These are phyloP conservation scores for Hebeloma cylindrosporum DNA, from an alignment of 768 basidiomycete genomes.

Conservation along the genomic window DNA sequence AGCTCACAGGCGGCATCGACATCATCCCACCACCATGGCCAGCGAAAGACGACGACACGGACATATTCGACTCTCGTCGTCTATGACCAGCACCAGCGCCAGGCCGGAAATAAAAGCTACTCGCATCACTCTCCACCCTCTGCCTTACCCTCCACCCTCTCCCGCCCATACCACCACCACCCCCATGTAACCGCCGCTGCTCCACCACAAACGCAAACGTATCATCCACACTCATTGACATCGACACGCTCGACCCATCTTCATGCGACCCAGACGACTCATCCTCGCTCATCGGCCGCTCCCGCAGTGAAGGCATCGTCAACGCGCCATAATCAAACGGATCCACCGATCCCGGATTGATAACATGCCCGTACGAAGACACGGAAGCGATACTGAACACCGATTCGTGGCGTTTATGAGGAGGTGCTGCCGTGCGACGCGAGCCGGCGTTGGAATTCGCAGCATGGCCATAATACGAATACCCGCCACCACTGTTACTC, in stretches of 20 bases:
- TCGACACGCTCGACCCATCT: constrained; percentile 49
- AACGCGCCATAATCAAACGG: constrained; percentile 67
- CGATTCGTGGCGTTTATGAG: constrained; percentile 55
- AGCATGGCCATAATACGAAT: too few species aligned
- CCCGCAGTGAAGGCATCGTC: constrained; percentile 44
- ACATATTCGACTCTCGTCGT: constrained; percentile 63
- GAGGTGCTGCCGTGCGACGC: constrained; percentile 34
- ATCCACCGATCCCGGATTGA: constrained; percentile 61
- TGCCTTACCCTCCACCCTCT: constrained; percentile 71
- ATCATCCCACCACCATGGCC: too few species aligned
- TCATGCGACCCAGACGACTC: constrained; percentile 39
- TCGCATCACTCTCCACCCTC: constrained; percentile 73
- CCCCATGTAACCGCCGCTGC: too few species aligned
- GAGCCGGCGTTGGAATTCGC: constrained; percentile 18
- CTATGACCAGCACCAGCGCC: constrained; percentile 47
- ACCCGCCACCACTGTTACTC: too few species aligned
- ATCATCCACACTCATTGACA: constrained; percentile 65
- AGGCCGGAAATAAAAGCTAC: constrained; percentile 71
- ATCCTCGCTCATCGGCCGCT: constrained; percentile 38
- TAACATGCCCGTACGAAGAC: constrained; percentile 72
- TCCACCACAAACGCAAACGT: constrained; percentile 64
- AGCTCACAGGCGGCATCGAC: constrained; percentile 63
- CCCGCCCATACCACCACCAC: too few species aligned
- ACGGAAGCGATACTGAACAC: constrained; percentile 75
- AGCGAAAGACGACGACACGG: constrained; percentile 51